Base-by-base conservation (phyloP, 1,284 basidiomycete genomes). In the Tilletia horrida region DNA sequence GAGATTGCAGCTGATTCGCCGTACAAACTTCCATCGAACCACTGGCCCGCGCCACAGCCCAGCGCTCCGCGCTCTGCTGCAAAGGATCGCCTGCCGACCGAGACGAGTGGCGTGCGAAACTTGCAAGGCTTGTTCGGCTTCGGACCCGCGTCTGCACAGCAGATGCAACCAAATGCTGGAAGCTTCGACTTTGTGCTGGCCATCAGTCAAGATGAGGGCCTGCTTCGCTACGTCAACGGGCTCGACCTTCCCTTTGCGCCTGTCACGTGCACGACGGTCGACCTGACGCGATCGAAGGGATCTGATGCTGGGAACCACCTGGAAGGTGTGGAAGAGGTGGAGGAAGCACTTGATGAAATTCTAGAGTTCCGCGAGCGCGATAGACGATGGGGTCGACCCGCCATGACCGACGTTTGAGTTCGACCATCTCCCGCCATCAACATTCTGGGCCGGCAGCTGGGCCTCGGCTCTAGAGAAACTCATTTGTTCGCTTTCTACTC, bases 191-290 rank as follows among this genome's bases (percentile, higher is more conserved):
- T 80, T 69, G 77, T 77, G 6, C 71, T 81, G 16, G 74, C 74
- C 23, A 68, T 81, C n/a, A 69, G 77, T 42, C 73, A 73, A 55
- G 80, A 81, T 67, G 79, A 81, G 59, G 71, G 72, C 72, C 67
- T 80, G 63, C 61, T 81, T 25, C 68, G 76, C 8, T 78, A 76
- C 67, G 73, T 80, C 66, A 77, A 76, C 63, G 71, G 71, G 29
- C 69, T 81, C 44, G 80, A 81, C 62, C 68, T 81, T 21, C 67
- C 69, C 13, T 81, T 80, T 69, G 79, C 79, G 25, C 79, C 80
- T 18, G 71, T 78, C 62, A 79, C 78, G 11, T 78, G 77, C 69
- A 76, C 77, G 16, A 77, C 78, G 23, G 67, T 66, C 29, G 74
- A 76, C 27, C 45, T 73, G 59, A 67, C 74, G 43, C 14, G 64